phyloP scores from a whole-genome alignment of 139 green algal species.

The Gonium pectorale region DNA sequence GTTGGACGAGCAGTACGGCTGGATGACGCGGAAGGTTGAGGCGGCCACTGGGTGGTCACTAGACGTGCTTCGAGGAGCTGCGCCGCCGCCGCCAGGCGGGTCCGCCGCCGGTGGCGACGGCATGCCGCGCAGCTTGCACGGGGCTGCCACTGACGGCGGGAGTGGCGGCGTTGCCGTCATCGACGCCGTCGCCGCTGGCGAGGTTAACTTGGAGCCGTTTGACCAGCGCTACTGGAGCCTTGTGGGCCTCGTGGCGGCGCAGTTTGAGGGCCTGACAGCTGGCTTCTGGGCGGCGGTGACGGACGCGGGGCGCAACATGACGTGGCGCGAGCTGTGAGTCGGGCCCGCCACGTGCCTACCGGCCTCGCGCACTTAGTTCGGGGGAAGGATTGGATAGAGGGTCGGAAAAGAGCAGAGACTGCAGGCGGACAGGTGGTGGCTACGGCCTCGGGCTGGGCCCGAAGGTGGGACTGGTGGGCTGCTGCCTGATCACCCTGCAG shows the following conservation, averaged over 20 bases:
- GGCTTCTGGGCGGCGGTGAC: constrained; percentile 38
- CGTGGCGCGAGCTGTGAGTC: constrained; percentile 48
- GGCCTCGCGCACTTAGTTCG: too few relatives aligned
- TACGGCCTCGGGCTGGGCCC: too few relatives aligned
- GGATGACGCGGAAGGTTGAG: constrained; percentile 16
- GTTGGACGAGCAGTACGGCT: constrained; percentile 40
- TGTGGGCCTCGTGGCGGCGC: constrained; percentile 54
- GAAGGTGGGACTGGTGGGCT: too few relatives aligned
- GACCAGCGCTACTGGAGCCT: constrained; percentile 46
- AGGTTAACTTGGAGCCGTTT: background rate
- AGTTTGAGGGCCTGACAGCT: constrained; percentile 55
- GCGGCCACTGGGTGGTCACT: background rate
- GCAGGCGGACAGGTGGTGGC: too few relatives aligned
- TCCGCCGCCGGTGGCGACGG: too few relatives aligned
- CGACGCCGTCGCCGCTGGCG: too few relatives aligned
- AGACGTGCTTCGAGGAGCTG: background rate
- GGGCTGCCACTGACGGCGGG: background rate
- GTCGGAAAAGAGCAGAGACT: too few relatives aligned
- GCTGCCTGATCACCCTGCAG: too few relatives aligned
- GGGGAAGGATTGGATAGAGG: too few relatives aligned
- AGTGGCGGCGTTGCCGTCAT: too few relatives aligned
- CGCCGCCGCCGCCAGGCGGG: background rate
- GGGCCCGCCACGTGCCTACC: too few relatives aligned
- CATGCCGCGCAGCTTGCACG: too few relatives aligned
- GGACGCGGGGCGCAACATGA: constrained; percentile 41